phyloP scores from a whole-genome alignment of 2,329 filamentous ascomycete genomes.

The Colletotrichum tofieldiae region DNA sequence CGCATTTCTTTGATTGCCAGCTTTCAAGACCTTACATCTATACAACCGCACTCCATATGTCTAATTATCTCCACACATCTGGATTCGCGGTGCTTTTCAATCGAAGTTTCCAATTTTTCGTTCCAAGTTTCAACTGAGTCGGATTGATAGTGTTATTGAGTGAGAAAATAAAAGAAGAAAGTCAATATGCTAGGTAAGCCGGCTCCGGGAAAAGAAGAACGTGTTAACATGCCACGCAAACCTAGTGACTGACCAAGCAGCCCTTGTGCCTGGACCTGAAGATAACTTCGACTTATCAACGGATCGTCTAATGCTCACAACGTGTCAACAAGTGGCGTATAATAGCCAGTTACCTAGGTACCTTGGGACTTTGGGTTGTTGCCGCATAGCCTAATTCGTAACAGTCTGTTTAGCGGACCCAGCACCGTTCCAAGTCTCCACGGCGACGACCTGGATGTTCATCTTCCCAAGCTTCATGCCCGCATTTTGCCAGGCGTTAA shows the following conservation, averaged over 20 bases:
- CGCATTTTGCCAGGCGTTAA: constrained; percentile 64
- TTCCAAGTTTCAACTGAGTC: not conserved
- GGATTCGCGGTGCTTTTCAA: too few species aligned
- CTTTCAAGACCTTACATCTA: too few species aligned
- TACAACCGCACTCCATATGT: too few species aligned
- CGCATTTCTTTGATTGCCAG: too few species aligned
- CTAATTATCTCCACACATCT: too few species aligned
- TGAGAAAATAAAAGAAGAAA: too few species aligned
- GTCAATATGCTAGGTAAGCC: too few species aligned
- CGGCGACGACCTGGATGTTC: constrained; percentile 68
- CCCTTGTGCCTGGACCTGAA: not conserved
- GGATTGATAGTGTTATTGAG: too few species aligned
- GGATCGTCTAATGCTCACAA: not conserved
- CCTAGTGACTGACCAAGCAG: not conserved
- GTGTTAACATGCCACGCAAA: not conserved
- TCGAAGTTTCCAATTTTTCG: not conserved
- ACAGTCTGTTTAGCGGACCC: constrained; percentile 27
- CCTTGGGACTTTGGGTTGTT: too few species aligned
- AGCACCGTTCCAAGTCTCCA: constrained; percentile 59
- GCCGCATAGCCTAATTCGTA: not conserved
- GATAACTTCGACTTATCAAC: not conserved
- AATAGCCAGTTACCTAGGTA: too few species aligned
- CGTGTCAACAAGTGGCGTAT: too few species aligned
- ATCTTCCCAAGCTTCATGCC: constrained; percentile 64
- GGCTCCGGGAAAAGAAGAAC: not conserved